These are phyloP conservation scores for Effrenium voratum DNA, from an alignment of 73 alveolate species.

Conservation along the genomic window DNA sequence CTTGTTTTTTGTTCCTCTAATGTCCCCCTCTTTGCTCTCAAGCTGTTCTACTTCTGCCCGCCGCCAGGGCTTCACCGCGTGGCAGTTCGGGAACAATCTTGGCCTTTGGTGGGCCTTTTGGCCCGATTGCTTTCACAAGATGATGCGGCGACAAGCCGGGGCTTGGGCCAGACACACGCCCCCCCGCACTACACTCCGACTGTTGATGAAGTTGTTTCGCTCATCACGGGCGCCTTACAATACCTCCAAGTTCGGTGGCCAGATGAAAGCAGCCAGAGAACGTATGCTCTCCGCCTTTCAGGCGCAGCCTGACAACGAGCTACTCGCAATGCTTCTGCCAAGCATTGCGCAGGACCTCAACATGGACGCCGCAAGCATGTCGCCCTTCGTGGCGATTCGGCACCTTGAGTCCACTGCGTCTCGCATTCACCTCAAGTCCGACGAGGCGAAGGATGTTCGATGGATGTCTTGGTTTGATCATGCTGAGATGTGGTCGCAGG, in stretches of 20 bases:
- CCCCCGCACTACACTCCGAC: neutral
- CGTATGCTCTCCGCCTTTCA: neutral
- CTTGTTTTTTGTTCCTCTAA: neutral
- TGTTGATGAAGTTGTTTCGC: neutral
- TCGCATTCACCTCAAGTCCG: neutral
- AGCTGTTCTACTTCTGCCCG: neutral
- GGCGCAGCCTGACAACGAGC: neutral
- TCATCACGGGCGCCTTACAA: neutral
- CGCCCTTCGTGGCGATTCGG: too few relatives aligned
- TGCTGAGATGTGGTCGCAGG: neutral
- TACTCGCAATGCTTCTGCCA: neutral
- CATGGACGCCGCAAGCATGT: neutral
- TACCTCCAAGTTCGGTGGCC: neutral
- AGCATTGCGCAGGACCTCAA: constrained; percentile 7
- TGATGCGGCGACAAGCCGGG: neutral
- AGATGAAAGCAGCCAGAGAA: neutral
- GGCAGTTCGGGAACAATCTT: neutral
- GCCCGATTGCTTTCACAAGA: constrained; percentile 32
- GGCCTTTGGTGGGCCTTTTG: neutral
- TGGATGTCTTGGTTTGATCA: constrained; percentile 18
- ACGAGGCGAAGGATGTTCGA: neutral
- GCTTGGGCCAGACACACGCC: neutral
- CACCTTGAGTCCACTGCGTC: too few relatives aligned
- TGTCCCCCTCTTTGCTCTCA: neutral
- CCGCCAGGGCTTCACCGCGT: constrained; percentile 9